These are phyloP conservation scores for Albophoma yamanashiensis DNA, from an alignment of 2,329 filamentous ascomycete species.

Conservation along the genomic window DNA sequence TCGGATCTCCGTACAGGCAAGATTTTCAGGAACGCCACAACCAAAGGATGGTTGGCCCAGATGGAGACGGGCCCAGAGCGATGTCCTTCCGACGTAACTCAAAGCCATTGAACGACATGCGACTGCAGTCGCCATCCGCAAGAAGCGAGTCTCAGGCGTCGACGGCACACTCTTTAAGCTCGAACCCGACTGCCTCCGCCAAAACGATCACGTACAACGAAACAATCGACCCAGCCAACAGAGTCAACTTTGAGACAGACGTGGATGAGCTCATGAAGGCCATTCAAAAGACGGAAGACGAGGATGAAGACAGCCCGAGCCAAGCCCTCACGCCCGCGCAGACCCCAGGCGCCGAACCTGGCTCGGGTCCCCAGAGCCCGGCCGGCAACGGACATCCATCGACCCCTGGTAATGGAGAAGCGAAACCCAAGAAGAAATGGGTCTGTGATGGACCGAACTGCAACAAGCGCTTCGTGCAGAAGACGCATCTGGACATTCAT, in stretches of 20 bases:
- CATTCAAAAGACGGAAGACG: conserved; percentile 57
- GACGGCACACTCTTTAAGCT: conserved; percentile 9
- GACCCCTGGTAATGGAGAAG: conserved; percentile 11
- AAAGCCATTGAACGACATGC: conserved; percentile 18
- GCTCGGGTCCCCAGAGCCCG: conserved; percentile 11
- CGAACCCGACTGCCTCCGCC: conserved; percentile 19
- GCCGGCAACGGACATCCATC: conserved; percentile 18
- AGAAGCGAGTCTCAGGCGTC: conserved; percentile 21
- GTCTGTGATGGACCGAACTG: conserved; percentile 65
- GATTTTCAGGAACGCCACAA: conserved; percentile 20
- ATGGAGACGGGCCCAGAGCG: conserved; percentile 12
- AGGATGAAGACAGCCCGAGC: conserved; percentile 17
- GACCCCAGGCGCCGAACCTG: conserved; percentile 6
- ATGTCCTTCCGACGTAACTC: conserved; percentile 14
- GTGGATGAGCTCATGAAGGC: conserved; percentile 84
- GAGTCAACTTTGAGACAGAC: conserved; percentile 65
- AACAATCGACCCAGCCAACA: conserved; percentile 32
- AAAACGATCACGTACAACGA: conserved; percentile 35
- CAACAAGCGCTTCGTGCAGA: conserved; percentile 76
- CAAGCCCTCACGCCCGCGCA: conserved; percentile 13
- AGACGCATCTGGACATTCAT: conserved; percentile 89
- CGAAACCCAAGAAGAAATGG: conserved; percentile 48
- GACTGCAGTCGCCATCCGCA: conserved; percentile 20
- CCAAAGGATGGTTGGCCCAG: conserved; percentile 9
- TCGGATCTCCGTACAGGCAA: conserved; percentile 21